A percentile compares a stretch with the other conserved stretches of the same genome.
phyloP scores from a whole-genome alignment of 2,329 filamentous ascomycete species.

The Ophiostoma perfectum region DNA sequence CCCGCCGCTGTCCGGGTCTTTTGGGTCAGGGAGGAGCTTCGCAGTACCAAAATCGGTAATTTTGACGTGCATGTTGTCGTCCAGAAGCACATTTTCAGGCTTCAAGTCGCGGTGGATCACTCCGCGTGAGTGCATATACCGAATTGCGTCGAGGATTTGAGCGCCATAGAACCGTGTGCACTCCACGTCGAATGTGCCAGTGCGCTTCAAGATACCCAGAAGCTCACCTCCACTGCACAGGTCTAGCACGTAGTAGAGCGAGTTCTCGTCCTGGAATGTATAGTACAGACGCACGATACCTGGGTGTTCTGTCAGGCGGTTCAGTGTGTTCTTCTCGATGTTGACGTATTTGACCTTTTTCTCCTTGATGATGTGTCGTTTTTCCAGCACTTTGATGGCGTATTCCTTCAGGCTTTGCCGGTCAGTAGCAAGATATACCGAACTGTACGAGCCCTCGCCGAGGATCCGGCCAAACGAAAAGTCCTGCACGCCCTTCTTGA shows the following conservation, averaged over 20 bases:
- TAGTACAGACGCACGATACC: constrained; percentile 96
- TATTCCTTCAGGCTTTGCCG: constrained; percentile 93
- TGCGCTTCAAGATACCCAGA: constrained; percentile 86
- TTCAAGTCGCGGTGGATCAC: constrained; percentile 97
- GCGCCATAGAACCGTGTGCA: constrained; percentile 92
- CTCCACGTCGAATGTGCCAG: constrained; percentile 89
- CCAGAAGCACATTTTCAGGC: constrained; percentile 91
- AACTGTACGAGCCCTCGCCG: constrained; percentile 96
- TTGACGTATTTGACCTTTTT: constrained; percentile 99
- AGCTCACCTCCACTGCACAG: constrained; percentile 88
- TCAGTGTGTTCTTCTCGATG: constrained; percentile 97
- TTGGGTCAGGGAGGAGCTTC: constrained; percentile 70
- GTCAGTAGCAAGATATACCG: constrained; percentile 87
- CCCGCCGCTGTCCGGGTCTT: constrained; percentile 35
- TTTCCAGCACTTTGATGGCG: constrained; percentile 96
- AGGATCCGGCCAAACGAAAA: constrained; percentile 88
- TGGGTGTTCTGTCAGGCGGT: constrained; percentile 90
- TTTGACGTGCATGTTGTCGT: constrained; percentile 95
- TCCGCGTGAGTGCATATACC: constrained; percentile 94
- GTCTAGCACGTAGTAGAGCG: constrained; percentile 94
- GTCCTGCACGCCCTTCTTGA: constrained; percentile 96
- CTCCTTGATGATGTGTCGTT: constrained; percentile 98
- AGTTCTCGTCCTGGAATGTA: constrained; percentile 95
- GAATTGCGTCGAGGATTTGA: constrained; percentile 91
- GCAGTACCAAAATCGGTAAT: constrained; percentile 98